Conservation (phyloP, 1,284 basidiomycete species). For the Vanrija humicola region DNA sequence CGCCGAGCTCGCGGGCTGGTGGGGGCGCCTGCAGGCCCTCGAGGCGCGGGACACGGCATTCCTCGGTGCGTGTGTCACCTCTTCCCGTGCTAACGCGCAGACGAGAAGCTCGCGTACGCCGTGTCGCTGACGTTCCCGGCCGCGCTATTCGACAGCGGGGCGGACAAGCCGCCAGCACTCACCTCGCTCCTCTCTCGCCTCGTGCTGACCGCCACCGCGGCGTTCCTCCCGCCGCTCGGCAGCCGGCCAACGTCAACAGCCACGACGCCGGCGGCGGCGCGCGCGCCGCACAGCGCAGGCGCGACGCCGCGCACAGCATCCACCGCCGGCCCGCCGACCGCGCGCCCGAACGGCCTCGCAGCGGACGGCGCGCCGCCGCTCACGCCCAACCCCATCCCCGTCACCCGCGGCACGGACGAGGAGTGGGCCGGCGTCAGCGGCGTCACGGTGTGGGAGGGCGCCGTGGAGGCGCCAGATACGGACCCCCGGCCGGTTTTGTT, state of each 20-base stretch:
- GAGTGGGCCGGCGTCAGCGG: constrained; percentile 73
- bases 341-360: background rate
- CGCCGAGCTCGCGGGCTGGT: constrained; percentile 56
- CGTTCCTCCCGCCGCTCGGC: constrained; percentile 63
- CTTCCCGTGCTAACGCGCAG: constrained; percentile 39
- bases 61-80: constrained; percentile 57
- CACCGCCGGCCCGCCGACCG: background rate
- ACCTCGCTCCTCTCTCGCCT: constrained; percentile 2
- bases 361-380: constrained; percentile 18
- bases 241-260: constrained; percentile 26
- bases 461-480: constrained; percentile 35
- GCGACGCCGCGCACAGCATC: background rate
- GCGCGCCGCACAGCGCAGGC: background rate
- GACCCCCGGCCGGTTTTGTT: constrained; percentile 49
- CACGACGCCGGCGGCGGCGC: background rate
- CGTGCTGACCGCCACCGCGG: constrained; percentile 72
- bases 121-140: constrained; percentile 57
- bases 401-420: constrained; percentile 62
- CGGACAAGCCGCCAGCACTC: background rate
- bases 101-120: constrained; percentile 69
- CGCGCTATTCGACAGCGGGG: background rate
- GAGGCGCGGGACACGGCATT: constrained; percentile 53
- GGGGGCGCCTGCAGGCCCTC: constrained; percentile 51
- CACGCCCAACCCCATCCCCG: constrained; percentile 43
- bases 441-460: constrained; percentile 58